Conservation (phyloP, 1,139 yeast species). For the Saccharomyces hybrid region DNA sequence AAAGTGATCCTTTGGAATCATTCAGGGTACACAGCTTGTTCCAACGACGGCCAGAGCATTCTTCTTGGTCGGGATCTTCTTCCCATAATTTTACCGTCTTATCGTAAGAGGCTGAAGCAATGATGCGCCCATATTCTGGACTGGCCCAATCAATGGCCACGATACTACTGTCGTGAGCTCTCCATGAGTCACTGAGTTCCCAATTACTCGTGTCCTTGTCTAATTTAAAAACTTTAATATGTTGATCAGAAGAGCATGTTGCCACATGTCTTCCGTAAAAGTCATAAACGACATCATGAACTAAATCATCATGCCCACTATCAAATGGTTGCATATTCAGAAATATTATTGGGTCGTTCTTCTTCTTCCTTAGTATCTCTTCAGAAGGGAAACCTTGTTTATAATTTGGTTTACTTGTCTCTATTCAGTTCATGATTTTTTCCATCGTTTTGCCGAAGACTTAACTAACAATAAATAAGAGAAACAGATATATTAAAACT, state of each 20-base stretch:
- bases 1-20: constrained; percentile 82
- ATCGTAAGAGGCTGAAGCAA: constrained; percentile 87
- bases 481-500: neutral
- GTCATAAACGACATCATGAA: constrained; percentile 82
- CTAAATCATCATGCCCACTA: constrained; percentile 85
- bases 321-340: constrained; percentile 45
- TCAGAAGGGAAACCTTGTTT: neutral
- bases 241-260: constrained; percentile 89
- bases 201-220: constrained; percentile 53
- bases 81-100: constrained; percentile 87
- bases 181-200: constrained; percentile 82
- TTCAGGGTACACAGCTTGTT: constrained; percentile 62
- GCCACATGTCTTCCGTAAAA: constrained; percentile 87
- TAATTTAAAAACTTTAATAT: constrained; percentile 75
- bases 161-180: constrained; percentile 87
- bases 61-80: constrained; percentile 72
- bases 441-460: neutral
- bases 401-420: neutral
- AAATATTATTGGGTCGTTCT: constrained; percentile 31
- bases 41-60: constrained; percentile 79
- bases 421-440: neutral
- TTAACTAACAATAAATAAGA: neutral
- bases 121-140: constrained; percentile 81
- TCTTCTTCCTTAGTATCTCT: constrained; percentile 12
- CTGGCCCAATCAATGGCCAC: constrained; percentile 86